Evolutionary conservation across 352 stramenopile species (phyloP).

Genomic region (Globisporangium megalacanthum): DNA sequence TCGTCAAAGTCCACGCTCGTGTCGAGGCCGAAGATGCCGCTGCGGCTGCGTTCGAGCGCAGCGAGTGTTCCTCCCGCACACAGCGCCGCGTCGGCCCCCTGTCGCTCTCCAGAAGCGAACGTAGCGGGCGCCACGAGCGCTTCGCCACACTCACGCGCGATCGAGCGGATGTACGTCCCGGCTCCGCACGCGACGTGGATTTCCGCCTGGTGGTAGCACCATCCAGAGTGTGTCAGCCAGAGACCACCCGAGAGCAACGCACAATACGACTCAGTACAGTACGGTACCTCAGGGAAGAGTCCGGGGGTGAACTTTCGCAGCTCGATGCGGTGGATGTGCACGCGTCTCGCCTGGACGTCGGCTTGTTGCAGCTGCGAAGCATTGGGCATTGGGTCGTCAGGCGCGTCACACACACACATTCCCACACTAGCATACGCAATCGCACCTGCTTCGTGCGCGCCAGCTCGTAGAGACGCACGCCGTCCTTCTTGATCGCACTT

Average conservation of each 20-base stretch:
- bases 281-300: constrained; percentile 52
- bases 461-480: constrained; percentile 75
- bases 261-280: not conserved
- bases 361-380: constrained; percentile 30
- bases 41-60: constrained; percentile 53
- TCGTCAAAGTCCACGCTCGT: constrained; percentile 56
- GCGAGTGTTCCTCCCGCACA: constrained; percentile 64
- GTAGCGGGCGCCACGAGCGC: constrained; percentile 33
- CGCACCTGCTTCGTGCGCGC: constrained; percentile 49
- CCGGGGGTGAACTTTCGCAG: constrained; percentile 42
- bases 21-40: constrained; percentile 44
- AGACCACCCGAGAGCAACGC: not conserved
- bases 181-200: constrained; percentile 63
- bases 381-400: constrained; percentile 1
- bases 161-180: constrained; percentile 86
- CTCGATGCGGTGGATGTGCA: constrained; percentile 61
- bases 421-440: not conserved
- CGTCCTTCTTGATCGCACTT: constrained; percentile 77
- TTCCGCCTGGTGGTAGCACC: constrained; percentile 14
- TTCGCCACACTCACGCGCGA: constrained; percentile 80
- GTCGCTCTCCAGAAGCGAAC: not conserved
- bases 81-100: constrained; percentile 14
- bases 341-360: constrained; percentile 46
- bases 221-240: not conserved
- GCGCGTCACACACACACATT: not conserved